phyloP scores from a whole-genome alignment of 208 protist species.

The Entamoeba dispar region DNA sequence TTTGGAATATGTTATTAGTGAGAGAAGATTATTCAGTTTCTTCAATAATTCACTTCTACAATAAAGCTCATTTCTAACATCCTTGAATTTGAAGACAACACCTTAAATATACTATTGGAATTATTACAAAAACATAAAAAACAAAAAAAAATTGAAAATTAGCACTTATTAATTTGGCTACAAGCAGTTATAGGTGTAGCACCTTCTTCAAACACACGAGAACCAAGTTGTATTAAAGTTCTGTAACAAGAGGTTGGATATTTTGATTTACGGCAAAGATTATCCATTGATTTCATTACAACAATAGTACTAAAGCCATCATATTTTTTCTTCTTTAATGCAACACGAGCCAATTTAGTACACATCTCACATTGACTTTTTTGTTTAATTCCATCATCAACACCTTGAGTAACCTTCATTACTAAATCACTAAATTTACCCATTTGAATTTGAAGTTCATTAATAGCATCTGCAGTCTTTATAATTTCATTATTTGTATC shows the following conservation, averaged over 20 bases:
- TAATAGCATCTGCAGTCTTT: background rate
- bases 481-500: background rate
- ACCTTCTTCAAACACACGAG: background rate
- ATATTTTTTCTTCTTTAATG: background rate
- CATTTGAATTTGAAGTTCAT: background rate
- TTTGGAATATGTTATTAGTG: too few species aligned
- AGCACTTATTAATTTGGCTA: too few species aligned
- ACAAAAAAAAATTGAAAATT: too few species aligned
- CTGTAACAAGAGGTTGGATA: background rate
- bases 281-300: background rate
- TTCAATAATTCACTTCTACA: too few species aligned
- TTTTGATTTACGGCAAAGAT: background rate
- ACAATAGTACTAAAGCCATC: background rate
- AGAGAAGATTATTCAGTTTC: too few species aligned
- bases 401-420: background rate
- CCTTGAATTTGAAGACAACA: too few species aligned
- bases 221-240: background rate
- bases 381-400: background rate
- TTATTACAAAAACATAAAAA: too few species aligned
- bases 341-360: background rate
- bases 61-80: too few species aligned
- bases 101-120: too few species aligned
- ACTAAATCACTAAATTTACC: background rate
- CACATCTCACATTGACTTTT: background rate
- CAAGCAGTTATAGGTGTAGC: background rate